Conservation (phyloP, 805 yeast genomes). For the Komagataella kurtzmanii region DNA sequence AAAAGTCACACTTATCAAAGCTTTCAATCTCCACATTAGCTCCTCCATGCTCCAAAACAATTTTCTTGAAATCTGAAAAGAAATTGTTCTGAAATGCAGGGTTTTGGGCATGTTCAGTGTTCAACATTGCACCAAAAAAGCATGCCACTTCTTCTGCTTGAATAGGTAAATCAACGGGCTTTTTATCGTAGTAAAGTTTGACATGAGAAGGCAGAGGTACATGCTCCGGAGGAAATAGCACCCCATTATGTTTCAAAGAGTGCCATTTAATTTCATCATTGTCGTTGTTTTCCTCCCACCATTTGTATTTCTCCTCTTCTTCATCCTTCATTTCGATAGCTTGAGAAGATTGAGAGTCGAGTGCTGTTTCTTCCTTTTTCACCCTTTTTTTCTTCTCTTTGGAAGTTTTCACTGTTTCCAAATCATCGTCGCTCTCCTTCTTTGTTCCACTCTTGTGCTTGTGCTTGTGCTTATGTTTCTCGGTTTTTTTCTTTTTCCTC, state of each 20-base stretch:
- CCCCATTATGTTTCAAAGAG: conserved; percentile 79
- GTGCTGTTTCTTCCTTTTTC: conserved; percentile 5
- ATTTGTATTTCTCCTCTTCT: conserved; percentile 48
- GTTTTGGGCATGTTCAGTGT: conserved; percentile 79
- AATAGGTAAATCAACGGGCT: conserved; percentile 59
- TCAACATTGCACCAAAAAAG: conserved; percentile 78
- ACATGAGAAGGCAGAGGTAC: conserved; percentile 73
- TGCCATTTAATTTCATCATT: conserved; percentile 81
- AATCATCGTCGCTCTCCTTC: background rate
- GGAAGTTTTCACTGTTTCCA: background rate
- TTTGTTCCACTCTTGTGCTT: background rate
- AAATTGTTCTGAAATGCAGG: conserved; percentile 81
- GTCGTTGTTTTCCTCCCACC: conserved; percentile 76
- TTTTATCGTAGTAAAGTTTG: conserved; percentile 62
- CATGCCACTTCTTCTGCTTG: conserved; percentile 97
- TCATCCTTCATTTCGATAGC: conserved; percentile 12
- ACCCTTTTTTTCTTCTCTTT: background rate
- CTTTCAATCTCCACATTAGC: conserved; percentile 30
- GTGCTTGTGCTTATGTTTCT: conserved; percentile 1
- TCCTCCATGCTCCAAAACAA: conserved; percentile 61
- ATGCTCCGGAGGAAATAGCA: conserved; percentile 85
- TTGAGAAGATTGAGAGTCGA: background rate
- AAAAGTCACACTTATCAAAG: conserved; percentile 67
- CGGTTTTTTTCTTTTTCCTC: background rate
- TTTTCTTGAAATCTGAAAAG: conserved; percentile 62